Conservation (phyloP, 495 filamentous ascomycete genomes). For the Gamarada debralockiae region DNA sequence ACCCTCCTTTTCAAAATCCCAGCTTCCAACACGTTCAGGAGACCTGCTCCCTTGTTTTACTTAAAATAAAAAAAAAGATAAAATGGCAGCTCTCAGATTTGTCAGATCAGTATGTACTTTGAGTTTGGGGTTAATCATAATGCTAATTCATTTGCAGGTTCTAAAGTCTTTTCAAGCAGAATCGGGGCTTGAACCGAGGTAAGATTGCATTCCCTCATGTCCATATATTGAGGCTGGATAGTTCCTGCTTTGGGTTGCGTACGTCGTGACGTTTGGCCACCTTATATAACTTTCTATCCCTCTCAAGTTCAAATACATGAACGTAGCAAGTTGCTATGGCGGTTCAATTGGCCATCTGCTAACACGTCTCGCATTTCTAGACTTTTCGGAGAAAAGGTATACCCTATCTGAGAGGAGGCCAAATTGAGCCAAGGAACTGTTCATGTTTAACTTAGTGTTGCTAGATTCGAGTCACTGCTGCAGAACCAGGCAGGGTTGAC, state of each 20-base stretch:
- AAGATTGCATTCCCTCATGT: slow-evolving; percentile 19
- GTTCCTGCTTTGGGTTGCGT: too few relatives aligned
- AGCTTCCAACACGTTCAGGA: too few relatives aligned
- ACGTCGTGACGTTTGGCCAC: too few relatives aligned
- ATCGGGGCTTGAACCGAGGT: slow-evolving; percentile 87
- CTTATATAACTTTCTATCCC: too few relatives aligned
- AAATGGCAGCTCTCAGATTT: slow-evolving; percentile 42
- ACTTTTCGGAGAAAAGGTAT: slow-evolving; percentile 40
- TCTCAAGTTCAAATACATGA: too few relatives aligned
- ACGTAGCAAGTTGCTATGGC: too few relatives aligned
- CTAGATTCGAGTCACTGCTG: slow-evolving; percentile 73
- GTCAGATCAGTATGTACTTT: slow-evolving; percentile 50
- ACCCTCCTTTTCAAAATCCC: background rate
- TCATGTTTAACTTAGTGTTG: background rate
- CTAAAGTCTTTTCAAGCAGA: slow-evolving; percentile 33
- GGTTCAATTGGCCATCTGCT: background rate
- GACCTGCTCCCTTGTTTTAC: too few relatives aligned
- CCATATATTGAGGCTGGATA: background rate
- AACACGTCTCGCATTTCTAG: slow-evolving; percentile 20
- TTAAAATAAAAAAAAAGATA: too few relatives aligned
- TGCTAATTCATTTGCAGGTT: slow-evolving; percentile 22
- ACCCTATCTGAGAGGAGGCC: slow-evolving; percentile 5
- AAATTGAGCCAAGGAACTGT: background rate
- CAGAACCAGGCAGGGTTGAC: slow-evolving; percentile 71
- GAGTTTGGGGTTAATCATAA: background rate